Percentiles rank a stretch among this genome's conserved stretches.
Conservation (phyloP, 768 basidiomycete genomes). For the Boletellus ananas region DNA sequence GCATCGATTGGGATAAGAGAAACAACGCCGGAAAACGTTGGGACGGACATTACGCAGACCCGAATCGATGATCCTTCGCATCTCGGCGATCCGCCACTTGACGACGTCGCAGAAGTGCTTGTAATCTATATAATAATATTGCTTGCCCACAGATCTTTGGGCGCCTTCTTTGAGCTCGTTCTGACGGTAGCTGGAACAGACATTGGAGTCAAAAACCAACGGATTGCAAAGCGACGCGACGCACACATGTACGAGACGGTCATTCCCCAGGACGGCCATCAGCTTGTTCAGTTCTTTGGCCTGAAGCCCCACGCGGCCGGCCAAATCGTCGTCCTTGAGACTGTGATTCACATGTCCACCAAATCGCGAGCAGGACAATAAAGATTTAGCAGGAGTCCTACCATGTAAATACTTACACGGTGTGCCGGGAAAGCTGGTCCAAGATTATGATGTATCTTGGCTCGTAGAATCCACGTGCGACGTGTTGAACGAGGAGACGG, state of each 20-base stretch:
- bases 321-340: conserved; percentile 91
- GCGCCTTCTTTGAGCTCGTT: conserved; percentile 90
- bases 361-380: conserved; percentile 4
- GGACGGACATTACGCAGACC: conserved; percentile 77
- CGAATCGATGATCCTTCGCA: conserved; percentile 87
- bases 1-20: not conserved
- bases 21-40: not conserved
- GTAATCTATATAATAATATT: conserved; percentile 97
- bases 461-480: conserved; percentile 93
- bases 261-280: conserved; percentile 75
- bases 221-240: conserved; percentile 25
- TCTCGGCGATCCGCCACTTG: conserved; percentile 94
- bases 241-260: conserved; percentile 75
- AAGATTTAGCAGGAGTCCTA: conserved; percentile 23
- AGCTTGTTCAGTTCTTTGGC: conserved; percentile 88
- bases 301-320: conserved; percentile 85
- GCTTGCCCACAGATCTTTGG: conserved; percentile 79
- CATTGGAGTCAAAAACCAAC: conserved; percentile 1
- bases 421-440: conserved; percentile 89
- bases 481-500: conserved; percentile 87
- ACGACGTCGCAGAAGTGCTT: conserved; percentile 95
- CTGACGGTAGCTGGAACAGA: conserved; percentile 67
- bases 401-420: conserved; percentile 75
- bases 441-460: conserved; percentile 85
- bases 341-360: conserved; percentile 39